phyloP scores from a whole-genome alignment of 2,329 filamentous ascomycete genomes.

The Fusarium sterilihyphosum region DNA sequence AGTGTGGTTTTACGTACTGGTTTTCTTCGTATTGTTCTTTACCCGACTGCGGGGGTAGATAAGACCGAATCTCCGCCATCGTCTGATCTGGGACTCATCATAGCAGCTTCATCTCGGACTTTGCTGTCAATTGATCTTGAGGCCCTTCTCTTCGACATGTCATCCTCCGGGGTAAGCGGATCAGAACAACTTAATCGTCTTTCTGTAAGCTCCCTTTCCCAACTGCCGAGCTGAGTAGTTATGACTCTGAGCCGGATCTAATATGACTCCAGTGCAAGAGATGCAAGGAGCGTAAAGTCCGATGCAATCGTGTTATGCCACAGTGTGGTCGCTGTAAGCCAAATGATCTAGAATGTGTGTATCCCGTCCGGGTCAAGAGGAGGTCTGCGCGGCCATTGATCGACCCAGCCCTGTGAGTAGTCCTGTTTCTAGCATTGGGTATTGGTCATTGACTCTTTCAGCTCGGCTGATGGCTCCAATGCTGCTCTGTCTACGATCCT shows the following conservation, averaged over 20 bases:
- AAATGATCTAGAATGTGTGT: conserved; percentile 42
- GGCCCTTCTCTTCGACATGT: conserved; percentile 10
- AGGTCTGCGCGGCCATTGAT: conserved; percentile 27
- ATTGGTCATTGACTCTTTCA: conserved; percentile 21
- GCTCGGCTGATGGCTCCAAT: conserved; percentile 7
- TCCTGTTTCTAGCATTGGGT: background rate
- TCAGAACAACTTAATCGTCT: conserved; percentile 40
- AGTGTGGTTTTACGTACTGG: conserved; percentile 8
- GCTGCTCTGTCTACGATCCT: conserved; percentile 43
- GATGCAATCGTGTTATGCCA: conserved; percentile 46
- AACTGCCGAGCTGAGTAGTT: background rate
- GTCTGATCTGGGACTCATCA: background rate
- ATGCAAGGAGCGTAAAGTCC: conserved; percentile 45
- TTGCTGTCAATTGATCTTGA: background rate
- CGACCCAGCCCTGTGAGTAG: conserved; percentile 33
- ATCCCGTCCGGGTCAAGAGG: conserved; percentile 43
- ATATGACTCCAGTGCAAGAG: conserved; percentile 32
- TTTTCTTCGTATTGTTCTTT: background rate
- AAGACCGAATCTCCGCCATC: conserved; percentile 24
- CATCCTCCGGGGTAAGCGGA: background rate
- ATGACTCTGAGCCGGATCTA: background rate
- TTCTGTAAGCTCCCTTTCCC: conserved; percentile 25
- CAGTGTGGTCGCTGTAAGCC: conserved; percentile 42
- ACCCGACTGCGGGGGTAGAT: conserved; percentile 7
- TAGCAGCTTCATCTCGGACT: conserved; percentile 5